Evolutionary conservation across 345 rosid genomes (phyloP).

Genomic region (Brassica cretica): DNA sequence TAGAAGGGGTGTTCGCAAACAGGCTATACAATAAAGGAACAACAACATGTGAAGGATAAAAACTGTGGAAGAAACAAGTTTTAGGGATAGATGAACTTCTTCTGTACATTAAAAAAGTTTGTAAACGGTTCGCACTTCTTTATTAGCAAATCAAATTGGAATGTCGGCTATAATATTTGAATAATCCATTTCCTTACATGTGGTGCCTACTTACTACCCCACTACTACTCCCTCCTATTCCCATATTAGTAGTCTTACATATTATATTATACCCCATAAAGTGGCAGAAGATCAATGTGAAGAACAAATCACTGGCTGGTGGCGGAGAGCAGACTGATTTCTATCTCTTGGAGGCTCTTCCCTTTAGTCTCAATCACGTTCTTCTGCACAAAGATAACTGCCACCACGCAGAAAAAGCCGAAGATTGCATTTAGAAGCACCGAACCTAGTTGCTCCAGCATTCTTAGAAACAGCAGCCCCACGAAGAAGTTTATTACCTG

Average conservation of each 20-base stretch:
- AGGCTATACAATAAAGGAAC: conserved; percentile 18
- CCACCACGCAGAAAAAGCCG: conserved; percentile 68
- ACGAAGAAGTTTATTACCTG: conserved; percentile 92
- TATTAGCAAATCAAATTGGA: conserved; percentile 4
- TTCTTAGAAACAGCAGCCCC: conserved; percentile 75
- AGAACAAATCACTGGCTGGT: conserved; percentile 9
- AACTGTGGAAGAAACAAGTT: neutral
- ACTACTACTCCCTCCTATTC: conserved; percentile 19
- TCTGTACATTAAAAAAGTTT: conserved; percentile 16
- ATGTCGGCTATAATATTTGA: conserved; percentile 18
- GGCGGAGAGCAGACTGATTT: conserved; percentile 39
- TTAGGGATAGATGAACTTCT: conserved; percentile 4
- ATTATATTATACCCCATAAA: neutral
- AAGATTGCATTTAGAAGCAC: conserved; percentile 63
- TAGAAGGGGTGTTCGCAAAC: conserved; percentile 7
- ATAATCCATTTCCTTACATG: conserved; percentile 23
- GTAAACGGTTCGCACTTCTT: neutral
- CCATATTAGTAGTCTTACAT: conserved; percentile 21
- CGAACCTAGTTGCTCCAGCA: conserved; percentile 83
- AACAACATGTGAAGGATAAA: conserved; percentile 12
- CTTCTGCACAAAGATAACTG: conserved; percentile 68
- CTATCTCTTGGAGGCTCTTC: conserved; percentile 91
- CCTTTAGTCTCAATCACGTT: conserved; percentile 88
- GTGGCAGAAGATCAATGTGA: neutral
- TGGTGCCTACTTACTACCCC: conserved; percentile 16